These are phyloP conservation scores for Fomitopsis schrenkii DNA, from an alignment of 1,284 basidiomycete species.

Conservation along the genomic window DNA sequence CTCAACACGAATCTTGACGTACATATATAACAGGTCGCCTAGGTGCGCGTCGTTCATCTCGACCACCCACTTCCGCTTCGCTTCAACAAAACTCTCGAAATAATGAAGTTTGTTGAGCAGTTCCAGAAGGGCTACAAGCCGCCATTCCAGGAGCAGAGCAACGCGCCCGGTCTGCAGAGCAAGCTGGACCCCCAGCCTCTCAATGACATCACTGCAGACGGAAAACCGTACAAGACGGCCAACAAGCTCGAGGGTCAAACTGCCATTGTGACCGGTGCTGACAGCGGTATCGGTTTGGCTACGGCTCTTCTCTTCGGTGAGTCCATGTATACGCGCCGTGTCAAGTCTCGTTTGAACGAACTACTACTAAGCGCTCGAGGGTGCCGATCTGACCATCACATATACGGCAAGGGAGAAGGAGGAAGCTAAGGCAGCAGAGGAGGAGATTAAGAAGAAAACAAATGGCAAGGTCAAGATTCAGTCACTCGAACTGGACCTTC, in stretches of 20 bases:
- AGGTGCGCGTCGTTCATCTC: not conserved
- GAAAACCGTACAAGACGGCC: constrained; percentile 36
- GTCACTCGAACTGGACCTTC: constrained; percentile 39
- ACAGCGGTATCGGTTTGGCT: constrained; percentile 44
- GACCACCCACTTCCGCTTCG: too few species aligned
- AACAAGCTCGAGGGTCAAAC: constrained; percentile 43
- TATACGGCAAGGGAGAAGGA: constrained; percentile 46
- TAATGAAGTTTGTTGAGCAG: constrained; percentile 20
- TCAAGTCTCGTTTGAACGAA: constrained; percentile 2
- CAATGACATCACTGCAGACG: constrained; percentile 47
- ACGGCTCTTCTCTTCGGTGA: constrained; percentile 34
- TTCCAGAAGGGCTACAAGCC: constrained; percentile 29
- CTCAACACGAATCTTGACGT: not conserved
- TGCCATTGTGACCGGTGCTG: constrained; percentile 48
- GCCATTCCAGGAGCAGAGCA: constrained; percentile 26
- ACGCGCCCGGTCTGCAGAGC: constrained; percentile 22
- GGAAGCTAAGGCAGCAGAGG: constrained; percentile 38
- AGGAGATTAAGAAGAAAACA: constrained; percentile 37
- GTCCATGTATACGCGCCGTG: constrained; percentile 3
- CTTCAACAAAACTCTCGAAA: not conserved
- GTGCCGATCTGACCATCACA: constrained; percentile 50
- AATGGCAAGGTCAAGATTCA: constrained; percentile 37
- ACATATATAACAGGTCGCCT: not conserved
- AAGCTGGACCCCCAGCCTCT: constrained; percentile 39
- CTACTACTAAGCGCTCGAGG: constrained; percentile 44